Evolutionary conservation across 192 early-diverging fungal genomes (phyloP), one percentile per base, ranked within the genome.

Genomic region (Kappamyces sp.): DNA sequence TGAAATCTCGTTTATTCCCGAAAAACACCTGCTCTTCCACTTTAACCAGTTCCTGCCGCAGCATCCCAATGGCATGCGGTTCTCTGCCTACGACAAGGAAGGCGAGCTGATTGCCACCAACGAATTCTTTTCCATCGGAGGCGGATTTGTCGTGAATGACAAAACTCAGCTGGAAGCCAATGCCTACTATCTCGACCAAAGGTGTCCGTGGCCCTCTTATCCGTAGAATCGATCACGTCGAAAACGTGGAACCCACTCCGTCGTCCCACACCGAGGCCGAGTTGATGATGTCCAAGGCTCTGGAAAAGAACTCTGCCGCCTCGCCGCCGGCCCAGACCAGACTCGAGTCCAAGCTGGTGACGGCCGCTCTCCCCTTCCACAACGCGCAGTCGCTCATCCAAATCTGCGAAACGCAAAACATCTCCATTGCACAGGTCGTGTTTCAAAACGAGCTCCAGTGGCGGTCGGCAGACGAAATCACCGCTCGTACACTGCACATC

Each of bases 41-140:
- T 89, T 86, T 59, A 83, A 82, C 60, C 84, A 92, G 62, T 83
- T 85, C 3, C 73, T 97, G 6, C 94, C 92, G 4, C 88, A 92
- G 58, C 94, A 97, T 66, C 91, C 92, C 4, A 97, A 97, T 69
- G 94, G 94, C 55, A 89, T 97, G 85, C 86, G 94, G 7, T 92
- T 97, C 63, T 88, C 89, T 37, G 89, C 87, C 12, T 92, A 88
- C 66, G 85, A 93, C 69, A 65, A 67, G 23, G 62, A 85, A 10
- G 89, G 88, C 31, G 87, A 93, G 57, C 75, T 96, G 75, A 66
- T 91, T 59, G 92, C 90, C 2, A 92, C 90, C 40, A 92, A 94
- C 71, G 92, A 97, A 67, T 97, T 90, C 78, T 94, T 94, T 76
- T 91, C 88, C 55, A 92, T 93, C 68, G 92, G 92, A 32, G 92